Percentiles rank a stretch among this genome's conserved stretches.
phyloP scores from a whole-genome alignment of 139 green algal species.

The Axilococcus clingmanii region DNA sequence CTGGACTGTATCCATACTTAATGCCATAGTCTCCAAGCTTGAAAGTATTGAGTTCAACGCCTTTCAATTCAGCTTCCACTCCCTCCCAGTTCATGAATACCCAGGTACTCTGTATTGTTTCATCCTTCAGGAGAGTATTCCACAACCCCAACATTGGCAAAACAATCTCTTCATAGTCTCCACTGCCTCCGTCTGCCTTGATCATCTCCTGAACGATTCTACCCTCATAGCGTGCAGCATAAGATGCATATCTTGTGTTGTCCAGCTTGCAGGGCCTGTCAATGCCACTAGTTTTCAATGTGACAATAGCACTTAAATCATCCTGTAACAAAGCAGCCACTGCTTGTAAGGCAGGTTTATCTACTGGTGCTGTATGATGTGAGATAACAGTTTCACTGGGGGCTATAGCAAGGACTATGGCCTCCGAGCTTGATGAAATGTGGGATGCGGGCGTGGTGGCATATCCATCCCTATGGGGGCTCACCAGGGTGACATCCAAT shows the following conservation, averaged over 20 bases:
- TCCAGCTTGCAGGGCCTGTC: conserved; percentile 52
- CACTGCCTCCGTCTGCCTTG: conserved; percentile 59
- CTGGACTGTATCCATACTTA: conserved; percentile 59
- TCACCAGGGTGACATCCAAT: conserved; percentile 43
- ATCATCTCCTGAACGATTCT: conserved; percentile 80
- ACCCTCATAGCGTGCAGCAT: conserved; percentile 76
- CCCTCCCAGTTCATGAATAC: conserved; percentile 82
- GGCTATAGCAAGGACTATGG: conserved; percentile 38
- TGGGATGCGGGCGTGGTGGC: conserved; percentile 44
- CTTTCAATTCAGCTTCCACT: conserved; percentile 53
- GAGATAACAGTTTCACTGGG: conserved; percentile 42
- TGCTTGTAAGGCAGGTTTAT: conserved; percentile 17
- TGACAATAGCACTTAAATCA: conserved; percentile 65
- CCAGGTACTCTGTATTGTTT: conserved; percentile 70
- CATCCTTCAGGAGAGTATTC: conserved; percentile 62
- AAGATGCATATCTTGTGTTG: conserved; percentile 63
- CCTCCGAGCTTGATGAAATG: conserved; percentile 17
- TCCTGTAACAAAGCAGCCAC: conserved; percentile 52
- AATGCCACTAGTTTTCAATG: conserved; percentile 42
- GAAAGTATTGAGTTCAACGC: conserved; percentile 63
- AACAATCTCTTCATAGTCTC: conserved; percentile 57
- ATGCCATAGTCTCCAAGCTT: conserved; percentile 57
- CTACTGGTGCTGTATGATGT: conserved; percentile 27
- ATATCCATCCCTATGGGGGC: conserved; percentile 47
- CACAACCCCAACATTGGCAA: conserved; percentile 73